A percentile compares a stretch with the other conserved stretches of the same genome.
phyloP scores from a whole-genome alignment of 805 yeast species.

The Metschnikowia lochheadii region DNA sequence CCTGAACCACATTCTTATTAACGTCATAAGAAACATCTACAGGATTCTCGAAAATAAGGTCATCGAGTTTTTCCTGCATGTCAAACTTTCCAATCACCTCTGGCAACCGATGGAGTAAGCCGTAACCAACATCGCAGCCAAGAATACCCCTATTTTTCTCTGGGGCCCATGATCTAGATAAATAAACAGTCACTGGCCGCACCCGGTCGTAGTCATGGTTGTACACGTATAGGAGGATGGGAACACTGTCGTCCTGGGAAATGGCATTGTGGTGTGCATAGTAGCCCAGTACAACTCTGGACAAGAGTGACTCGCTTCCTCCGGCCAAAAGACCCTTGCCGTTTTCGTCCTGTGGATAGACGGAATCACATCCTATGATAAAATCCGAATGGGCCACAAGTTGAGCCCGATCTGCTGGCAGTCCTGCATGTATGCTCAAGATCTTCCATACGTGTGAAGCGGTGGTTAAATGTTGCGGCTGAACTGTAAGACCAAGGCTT shows the following conservation, averaged over 20 bases:
- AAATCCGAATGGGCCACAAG: constrained; percentile 83
- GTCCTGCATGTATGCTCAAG: constrained; percentile 61
- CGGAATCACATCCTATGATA: constrained; percentile 63
- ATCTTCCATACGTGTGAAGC: constrained; percentile 88
- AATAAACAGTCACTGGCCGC: constrained; percentile 77
- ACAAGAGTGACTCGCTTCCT: constrained; percentile 81
- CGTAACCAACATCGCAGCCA: constrained; percentile 96
- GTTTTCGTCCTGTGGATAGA: constrained; percentile 54
- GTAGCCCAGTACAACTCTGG: constrained; percentile 58
- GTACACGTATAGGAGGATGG: constrained; percentile 56
- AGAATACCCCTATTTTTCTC: constrained; percentile 65
- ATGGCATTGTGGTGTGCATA: constrained; percentile 43
- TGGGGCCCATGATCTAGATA: constrained; percentile 63
- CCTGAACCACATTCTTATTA: background rate
- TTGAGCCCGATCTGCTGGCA: constrained; percentile 84
- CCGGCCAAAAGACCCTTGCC: constrained; percentile 67
- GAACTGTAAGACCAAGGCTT: constrained; percentile 63
- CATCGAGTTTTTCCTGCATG: background rate
- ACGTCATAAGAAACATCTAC: background rate
- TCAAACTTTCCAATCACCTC: constrained; percentile 16
- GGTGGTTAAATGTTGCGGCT: constrained; percentile 70
- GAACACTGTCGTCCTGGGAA: constrained; percentile 32
- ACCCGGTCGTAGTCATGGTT: constrained; percentile 83
- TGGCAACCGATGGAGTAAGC: constrained; percentile 82
- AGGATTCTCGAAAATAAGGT: background rate